Base-by-base conservation (phyloP, 1,139 yeast genomes). In the Nakaseomyces bracarensis region DNA sequence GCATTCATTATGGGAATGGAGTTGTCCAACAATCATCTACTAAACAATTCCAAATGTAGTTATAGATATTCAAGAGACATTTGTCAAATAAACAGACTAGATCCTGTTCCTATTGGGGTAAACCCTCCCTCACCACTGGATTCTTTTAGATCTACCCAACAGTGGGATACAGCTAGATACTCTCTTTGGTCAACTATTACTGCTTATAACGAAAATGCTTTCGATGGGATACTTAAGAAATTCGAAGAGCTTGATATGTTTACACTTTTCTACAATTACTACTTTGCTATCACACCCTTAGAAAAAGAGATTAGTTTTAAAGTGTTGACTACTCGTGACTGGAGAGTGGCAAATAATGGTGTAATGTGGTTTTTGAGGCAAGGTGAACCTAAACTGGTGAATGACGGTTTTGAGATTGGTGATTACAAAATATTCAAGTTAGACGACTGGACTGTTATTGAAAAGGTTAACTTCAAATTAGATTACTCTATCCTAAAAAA, bases 221-320 rank as follows among this genome's bases (percentile, higher is more conserved):
- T 20, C n/a, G 36, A 33, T 2, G 36, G 4, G 11, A 2, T 33
- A 3, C 46, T 58, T 9, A 27, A 55, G 31, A 52, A 52, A 26
- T 60, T 60, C 33, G 52, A 57, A 44, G 44, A 49, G 2, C 37
- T 60, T 35, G 65, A 60, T 37, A 56, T 58, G 46, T 60, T 60
- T 50, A 77, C 77, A 4, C 64, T 79, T 39, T 79, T 79, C 51
- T 79, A 71, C 58, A 82, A 82, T 10, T 76, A 69, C 51, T 79
- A 77, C 53, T 78, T 71, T 58, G 79, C 81, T 2, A 63, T 73
- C 16, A 74, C 82, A 2, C 77, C 77, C 7, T 57, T 69, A 40
- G 81, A 75, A 51, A 69, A 68, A 43, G 54, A 57, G 20, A 54
- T 66, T 29, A 65, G 70, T 3, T 51, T 57, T 9, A 41, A 53